Evolutionary conservation across 345 rosid genomes (phyloP).

Genomic region (Reutealis trisperma): DNA sequence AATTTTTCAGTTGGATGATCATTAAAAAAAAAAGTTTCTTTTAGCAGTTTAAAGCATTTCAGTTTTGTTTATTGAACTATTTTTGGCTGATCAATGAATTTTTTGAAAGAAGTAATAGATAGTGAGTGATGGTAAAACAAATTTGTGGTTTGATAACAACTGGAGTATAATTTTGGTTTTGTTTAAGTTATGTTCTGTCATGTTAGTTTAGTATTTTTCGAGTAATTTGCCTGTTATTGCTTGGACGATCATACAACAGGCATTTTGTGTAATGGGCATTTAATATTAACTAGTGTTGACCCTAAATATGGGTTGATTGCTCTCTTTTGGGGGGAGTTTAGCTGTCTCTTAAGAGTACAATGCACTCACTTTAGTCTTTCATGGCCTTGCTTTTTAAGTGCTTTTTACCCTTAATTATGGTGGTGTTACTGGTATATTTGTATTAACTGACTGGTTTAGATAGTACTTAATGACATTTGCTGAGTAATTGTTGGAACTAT

Average conservation of each 20-base stretch:
- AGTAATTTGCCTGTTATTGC: background rate
- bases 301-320: background rate
- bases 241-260: background rate
- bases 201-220: too few relatives aligned
- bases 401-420: background rate
- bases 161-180: too few relatives aligned
- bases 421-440: background rate
- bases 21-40: background rate
- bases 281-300: background rate
- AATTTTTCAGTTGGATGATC: background rate
- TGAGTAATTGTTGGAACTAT: constrained; percentile 24
- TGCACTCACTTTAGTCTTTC: background rate
- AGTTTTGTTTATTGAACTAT: constrained; percentile 1
- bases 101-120: too few relatives aligned
- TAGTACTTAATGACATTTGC: background rate
- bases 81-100: background rate
- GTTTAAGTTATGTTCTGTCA: too few relatives aligned
- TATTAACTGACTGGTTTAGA: background rate
- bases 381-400: background rate
- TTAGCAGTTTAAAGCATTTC: too few relatives aligned
- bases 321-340: background rate
- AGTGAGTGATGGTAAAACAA: background rate
- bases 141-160: background rate
- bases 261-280: background rate
- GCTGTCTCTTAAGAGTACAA: background rate